Evolutionary conservation across 2,329 filamentous ascomycete genomes (phyloP).

Genomic region (Xylariales sp.): DNA sequence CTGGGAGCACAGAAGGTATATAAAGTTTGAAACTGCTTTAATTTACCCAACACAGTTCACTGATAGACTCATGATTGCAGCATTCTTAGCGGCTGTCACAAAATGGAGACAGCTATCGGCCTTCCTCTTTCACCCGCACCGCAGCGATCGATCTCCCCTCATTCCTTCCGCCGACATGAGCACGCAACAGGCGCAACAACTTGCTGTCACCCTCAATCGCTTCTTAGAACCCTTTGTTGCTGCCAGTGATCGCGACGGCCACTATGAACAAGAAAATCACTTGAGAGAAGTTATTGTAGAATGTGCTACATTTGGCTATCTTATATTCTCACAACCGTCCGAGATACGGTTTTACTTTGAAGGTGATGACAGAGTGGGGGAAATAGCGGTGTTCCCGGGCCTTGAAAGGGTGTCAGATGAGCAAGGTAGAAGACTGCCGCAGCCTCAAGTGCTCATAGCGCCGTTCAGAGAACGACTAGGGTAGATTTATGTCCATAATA

Average conservation of each 20-base stretch:
- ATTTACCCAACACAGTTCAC: neutral
- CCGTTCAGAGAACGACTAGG: constrained; percentile 9
- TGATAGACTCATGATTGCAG: constrained; percentile 10
- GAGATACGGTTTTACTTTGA: constrained; percentile 29
- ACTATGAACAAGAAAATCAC: constrained; percentile 29
- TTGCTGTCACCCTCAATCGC: constrained; percentile 26
- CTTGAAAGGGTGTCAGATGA: constrained; percentile 18
- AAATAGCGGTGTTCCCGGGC: constrained; percentile 18
- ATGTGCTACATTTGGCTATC: constrained; percentile 34
- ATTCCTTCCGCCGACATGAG: constrained; percentile 20
- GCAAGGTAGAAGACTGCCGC: constrained; percentile 12
- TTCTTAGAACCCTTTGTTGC: constrained; percentile 30
- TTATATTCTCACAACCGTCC: constrained; percentile 36
- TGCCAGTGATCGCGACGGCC: constrained; percentile 14
- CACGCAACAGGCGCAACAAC: constrained; percentile 23
- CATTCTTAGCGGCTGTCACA: constrained; percentile 27
- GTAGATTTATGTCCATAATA: too few species aligned
- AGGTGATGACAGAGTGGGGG: constrained; percentile 4
- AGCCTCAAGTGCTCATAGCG: constrained; percentile 11
- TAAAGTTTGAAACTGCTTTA: neutral
- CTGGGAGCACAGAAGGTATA: constrained; percentile 25
- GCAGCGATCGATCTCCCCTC: constrained; percentile 30
- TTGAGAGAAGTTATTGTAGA: constrained; percentile 34
- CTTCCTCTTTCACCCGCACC: constrained; percentile 34
- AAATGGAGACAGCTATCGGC: constrained; percentile 38